These are phyloP conservation scores for Paecilomyces formosus DNA, from an alignment of 2,329 filamentous ascomycete species.

Conservation along the genomic window DNA sequence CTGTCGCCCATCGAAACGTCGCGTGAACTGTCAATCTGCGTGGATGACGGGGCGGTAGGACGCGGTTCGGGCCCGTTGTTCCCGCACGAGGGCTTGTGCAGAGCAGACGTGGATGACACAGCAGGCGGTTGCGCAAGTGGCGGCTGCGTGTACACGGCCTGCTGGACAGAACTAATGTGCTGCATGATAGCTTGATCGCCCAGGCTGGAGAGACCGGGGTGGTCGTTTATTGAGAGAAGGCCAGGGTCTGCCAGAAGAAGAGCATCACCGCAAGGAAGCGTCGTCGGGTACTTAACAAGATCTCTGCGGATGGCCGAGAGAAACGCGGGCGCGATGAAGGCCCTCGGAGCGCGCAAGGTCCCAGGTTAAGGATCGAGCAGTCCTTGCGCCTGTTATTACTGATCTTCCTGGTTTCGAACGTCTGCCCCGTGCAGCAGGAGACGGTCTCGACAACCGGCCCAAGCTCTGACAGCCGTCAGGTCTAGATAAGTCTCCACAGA, in stretches of 20 bases:
- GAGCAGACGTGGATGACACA: neutral
- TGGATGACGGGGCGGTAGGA: neutral
- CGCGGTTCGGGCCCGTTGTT: neutral
- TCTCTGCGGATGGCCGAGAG: neutral
- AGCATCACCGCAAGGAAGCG: neutral
- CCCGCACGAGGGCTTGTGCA: neutral
- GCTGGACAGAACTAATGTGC: neutral
- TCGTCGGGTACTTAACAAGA: neutral
- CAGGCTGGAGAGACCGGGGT: neutral
- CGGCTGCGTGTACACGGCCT: neutral
- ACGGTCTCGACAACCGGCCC: neutral
- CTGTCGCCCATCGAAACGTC: neutral
- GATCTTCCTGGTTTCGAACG: neutral
- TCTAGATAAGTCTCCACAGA: neutral
- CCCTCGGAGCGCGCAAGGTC: neutral
- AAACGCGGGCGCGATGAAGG: neutral
- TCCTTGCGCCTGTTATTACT: neutral
- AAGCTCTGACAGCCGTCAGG: neutral
- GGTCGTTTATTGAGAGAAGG: neutral
- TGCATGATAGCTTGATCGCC: neutral
- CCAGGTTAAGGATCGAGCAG: neutral
- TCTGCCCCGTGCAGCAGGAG: neutral
- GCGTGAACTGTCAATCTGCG: neutral
- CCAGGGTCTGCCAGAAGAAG: neutral
- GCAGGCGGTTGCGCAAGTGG: constrained; percentile 1